Percentiles rank a stretch among this genome's conserved stretches.
These are phyloP conservation scores for Xylariales sp. DNA, from an alignment of 2,329 filamentous ascomycete species.

Conservation along the genomic window DNA sequence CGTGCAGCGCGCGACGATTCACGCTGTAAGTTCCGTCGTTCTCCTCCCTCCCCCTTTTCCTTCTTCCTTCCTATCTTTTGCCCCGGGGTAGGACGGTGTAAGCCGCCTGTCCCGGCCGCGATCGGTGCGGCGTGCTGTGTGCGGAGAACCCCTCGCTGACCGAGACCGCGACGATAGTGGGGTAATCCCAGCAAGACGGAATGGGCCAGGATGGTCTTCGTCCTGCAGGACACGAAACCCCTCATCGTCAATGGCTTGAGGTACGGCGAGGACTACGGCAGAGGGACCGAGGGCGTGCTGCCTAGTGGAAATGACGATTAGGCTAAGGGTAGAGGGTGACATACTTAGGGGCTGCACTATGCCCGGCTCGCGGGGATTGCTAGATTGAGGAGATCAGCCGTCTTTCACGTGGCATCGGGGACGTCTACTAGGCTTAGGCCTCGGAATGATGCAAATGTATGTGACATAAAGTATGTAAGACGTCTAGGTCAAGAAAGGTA, in stretches of 20 bases:
- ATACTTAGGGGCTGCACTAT: background rate
- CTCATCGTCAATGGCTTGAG: slow-evolving; percentile 45
- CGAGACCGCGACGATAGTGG: slow-evolving; percentile 27
- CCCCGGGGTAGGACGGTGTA: too few species aligned
- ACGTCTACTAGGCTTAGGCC: background rate
- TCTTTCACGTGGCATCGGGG: background rate
- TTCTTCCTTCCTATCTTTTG: too few species aligned
- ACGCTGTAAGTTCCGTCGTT: slow-evolving; percentile 54
- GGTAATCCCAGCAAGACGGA: slow-evolving; percentile 35
- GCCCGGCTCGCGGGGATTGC: background rate
- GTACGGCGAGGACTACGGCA: slow-evolving; percentile 47
- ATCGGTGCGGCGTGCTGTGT: background rate
- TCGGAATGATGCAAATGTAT: slow-evolving; percentile 4
- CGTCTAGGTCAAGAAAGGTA: slow-evolving; percentile 11
- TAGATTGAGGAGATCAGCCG: background rate
- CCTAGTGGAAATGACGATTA: slow-evolving; percentile 46
- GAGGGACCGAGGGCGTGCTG: slow-evolving; percentile 43
- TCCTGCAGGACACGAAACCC: slow-evolving; percentile 53
- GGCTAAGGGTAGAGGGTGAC: too few species aligned
- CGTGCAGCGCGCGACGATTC: slow-evolving; percentile 66
- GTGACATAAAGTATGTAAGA: slow-evolving; percentile 1
- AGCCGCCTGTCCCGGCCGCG: background rate
- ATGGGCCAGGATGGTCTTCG: slow-evolving; percentile 45
- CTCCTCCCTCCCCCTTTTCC: background rate
- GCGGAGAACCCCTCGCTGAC: slow-evolving; percentile 16